phyloP scores from a whole-genome alignment of 768 basidiomycete genomes.

The Cubamyces sp. region DNA sequence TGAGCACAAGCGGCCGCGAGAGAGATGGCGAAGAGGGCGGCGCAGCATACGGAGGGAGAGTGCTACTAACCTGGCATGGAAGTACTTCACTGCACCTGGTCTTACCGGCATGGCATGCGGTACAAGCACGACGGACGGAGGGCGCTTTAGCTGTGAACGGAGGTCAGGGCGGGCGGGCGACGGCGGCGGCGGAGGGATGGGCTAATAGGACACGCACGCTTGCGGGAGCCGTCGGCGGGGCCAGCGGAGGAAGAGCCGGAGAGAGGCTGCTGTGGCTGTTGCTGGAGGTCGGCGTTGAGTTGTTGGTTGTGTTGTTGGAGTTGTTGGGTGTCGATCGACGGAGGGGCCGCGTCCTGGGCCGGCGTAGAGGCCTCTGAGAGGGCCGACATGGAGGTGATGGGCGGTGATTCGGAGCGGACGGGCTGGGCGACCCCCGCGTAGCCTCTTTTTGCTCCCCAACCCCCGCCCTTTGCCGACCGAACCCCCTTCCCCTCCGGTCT shows the following conservation, averaged over 20 bases:
- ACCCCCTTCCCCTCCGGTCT: background rate
- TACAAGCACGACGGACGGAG: conserved; percentile 79
- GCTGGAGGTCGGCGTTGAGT: conserved; percentile 41
- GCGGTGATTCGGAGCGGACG: conserved; percentile 32
- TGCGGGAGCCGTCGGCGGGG: conserved; percentile 46
- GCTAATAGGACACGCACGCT: conserved; percentile 55
- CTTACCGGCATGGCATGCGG: conserved; percentile 82
- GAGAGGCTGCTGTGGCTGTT: conserved; percentile 37
- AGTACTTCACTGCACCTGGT: conserved; percentile 82
- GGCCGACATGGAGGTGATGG: conserved; percentile 71
- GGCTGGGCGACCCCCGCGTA: conserved; percentile 18
- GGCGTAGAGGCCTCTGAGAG: conserved; percentile 71
- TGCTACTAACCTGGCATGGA: conserved; percentile 68
- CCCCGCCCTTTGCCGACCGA: conserved; percentile 17
- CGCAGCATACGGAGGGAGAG: conserved; percentile 17
- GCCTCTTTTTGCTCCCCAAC: conserved; percentile 7
- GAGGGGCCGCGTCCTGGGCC: conserved; percentile 63
- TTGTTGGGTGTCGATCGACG: conserved; percentile 63
- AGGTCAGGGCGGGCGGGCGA: conserved; percentile 26
- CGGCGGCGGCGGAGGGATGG: conserved; percentile 12
- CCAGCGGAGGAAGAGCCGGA: conserved; percentile 30
- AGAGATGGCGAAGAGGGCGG: conserved; percentile 8
- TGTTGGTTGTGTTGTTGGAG: conserved; percentile 45
- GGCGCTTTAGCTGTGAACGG: conserved; percentile 69
- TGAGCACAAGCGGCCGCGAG: background rate